A percentile compares a stretch with the other conserved stretches of the same genome.
These are phyloP conservation scores for Moricandia arvensis DNA, from an alignment of 345 rosid genomes.

Conservation along the genomic window DNA sequence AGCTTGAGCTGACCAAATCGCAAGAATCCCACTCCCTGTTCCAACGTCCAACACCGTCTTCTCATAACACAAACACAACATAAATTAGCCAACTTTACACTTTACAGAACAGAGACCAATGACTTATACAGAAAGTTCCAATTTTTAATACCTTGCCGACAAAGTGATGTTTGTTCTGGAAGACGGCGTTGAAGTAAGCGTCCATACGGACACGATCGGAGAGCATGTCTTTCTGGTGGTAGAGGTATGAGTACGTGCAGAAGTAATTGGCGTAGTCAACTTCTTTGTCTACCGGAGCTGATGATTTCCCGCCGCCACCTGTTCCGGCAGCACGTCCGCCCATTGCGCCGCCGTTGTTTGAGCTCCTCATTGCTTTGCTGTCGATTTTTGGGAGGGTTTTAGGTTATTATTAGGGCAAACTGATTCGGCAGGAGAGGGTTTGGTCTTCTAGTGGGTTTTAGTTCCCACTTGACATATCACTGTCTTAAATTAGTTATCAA, in stretches of 20 bases:
- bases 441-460: constrained; percentile 7
- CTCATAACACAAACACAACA: constrained; percentile 8
- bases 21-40: constrained; percentile 98
- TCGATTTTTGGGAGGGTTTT: not conserved
- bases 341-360: constrained; percentile 45
- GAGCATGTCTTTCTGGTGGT: constrained; percentile 99
- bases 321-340: constrained; percentile 34
- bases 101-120: not conserved
- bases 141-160: constrained; percentile 58
- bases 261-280: constrained; percentile 88
- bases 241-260: constrained; percentile 83
- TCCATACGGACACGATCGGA: constrained; percentile 98
- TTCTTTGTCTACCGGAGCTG: constrained; percentile 68
- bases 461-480: constrained; percentile 6
- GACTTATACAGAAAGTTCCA: not conserved
- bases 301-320: constrained; percentile 37
- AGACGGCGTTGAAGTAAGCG: constrained; percentile 78
- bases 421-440: constrained; percentile 8
- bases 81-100: constrained; percentile 5
- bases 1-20: constrained; percentile 98
- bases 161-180: constrained; percentile 77
- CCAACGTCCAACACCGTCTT: constrained; percentile 96
- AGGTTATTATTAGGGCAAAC: constrained; percentile 42
- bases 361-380: constrained; percentile 54
- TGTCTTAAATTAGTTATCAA: not conserved